Evolutionary conservation across 1,284 basidiomycete species (phyloP), one percentile per base, ranked within the genome.

Genomic region (Stereum hirsutum): DNA sequence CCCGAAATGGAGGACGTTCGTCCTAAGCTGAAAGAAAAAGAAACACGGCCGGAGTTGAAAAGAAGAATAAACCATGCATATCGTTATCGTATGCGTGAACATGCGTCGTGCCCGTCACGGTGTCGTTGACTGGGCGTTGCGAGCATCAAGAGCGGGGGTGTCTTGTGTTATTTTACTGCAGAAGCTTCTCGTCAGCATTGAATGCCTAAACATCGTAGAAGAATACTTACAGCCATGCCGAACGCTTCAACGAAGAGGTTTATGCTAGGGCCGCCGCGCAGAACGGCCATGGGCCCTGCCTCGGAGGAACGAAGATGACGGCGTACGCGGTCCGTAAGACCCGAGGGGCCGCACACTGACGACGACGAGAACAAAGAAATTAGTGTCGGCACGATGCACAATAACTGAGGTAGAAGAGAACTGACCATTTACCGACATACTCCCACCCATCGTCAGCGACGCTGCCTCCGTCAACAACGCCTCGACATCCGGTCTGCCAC

Each of bases 331-430:
- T 57, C 52, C 0, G 68, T 60, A 33, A 76, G 46, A 7, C 61
- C 55, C 21, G 63, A 55, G 0, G 74, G 69, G 7, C 74, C 73
- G 40, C 72, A 75, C 1, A 76, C 74, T 75, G 47, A 19, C 7
- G 17, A n/a, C n/a, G n/a, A n/a, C n/a, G n/a, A n/a, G n/a, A n/a
- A n/a, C n/a, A n/a, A n/a, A n/a, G n/a, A n/a, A n/a, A n/a, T n/a
- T n/a, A n/a, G n/a, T n/a, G n/a, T n/a, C n/a, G n/a, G 6, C 14
- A 14, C 11, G 40, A 8, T 23, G 7, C 23, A 26, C 38, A 12
- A 19, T 6, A 5, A 27, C 37, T 34, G 26, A 34, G 41, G 17
- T 49, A 41, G 28, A 35, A 34, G 17, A 15, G 11, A 25, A 50
- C 60, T 20, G 32, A 62, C 63, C 61, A 42, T 57, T 58, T 5